Evolutionary conservation across 208 protist genomes (phyloP).

Genomic region (Vickermania ingenoplastis): DNA sequence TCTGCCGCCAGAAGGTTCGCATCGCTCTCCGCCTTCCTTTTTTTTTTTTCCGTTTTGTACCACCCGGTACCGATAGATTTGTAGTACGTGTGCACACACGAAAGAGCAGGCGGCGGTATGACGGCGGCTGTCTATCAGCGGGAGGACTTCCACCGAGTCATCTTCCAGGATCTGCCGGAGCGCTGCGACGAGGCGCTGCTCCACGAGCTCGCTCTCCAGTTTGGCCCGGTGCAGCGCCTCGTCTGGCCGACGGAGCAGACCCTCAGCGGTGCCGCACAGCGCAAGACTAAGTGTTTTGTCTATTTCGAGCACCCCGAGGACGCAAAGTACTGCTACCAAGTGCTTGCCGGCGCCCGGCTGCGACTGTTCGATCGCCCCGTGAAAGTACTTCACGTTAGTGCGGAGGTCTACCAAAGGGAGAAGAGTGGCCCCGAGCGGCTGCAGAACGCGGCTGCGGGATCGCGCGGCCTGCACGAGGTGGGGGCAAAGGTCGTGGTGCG

Average conservation of each 20-base stretch:
- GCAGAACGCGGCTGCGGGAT: conserved; percentile 11
- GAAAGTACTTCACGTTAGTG: conserved; percentile 51
- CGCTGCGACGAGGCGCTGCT: conserved; percentile 71
- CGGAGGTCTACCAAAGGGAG: conserved; percentile 21
- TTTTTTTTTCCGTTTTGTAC: not conserved
- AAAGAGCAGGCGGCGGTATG: too few species aligned
- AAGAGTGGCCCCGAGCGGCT: conserved; percentile 5
- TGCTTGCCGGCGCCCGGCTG: conserved; percentile 38
- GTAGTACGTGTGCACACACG: too few species aligned
- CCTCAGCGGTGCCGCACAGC: conserved; percentile 35
- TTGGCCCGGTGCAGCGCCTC: conserved; percentile 66
- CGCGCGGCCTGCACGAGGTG: conserved; percentile 70
- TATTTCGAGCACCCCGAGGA: conserved; percentile 69
- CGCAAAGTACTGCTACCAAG: conserved; percentile 85
- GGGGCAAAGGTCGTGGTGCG: conserved; percentile 76
- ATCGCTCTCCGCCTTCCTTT: too few species aligned
- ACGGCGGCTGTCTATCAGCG: conserved; percentile 67
- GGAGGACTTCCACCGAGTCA: conserved; percentile 67
- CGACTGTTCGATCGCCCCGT: conserved; percentile 71
- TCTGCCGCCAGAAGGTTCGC: too few species aligned
- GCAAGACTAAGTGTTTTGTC: conserved; percentile 64
- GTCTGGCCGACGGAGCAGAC: conserved; percentile 38
- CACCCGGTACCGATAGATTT: too few species aligned
- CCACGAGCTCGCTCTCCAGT: conserved; percentile 76
- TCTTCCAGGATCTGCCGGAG: conserved; percentile 63